Base-by-base conservation (phyloP, 345 rosid species). In the Orychophragmus violaceus region DNA sequence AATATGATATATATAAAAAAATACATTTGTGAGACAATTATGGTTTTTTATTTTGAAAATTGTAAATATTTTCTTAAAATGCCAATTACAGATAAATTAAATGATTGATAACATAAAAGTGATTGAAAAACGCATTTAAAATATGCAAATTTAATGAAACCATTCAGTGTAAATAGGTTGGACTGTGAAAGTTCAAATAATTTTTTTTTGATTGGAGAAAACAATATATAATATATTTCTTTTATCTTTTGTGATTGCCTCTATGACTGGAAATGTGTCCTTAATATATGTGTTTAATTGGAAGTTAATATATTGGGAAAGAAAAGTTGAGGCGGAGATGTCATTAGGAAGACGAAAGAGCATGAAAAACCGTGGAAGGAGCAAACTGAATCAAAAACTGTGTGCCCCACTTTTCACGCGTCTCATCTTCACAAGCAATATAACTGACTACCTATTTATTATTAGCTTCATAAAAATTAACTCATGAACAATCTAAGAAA, bases 311-410 rank as follows among this genome's bases (percentile, higher is more conserved):
- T 60, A 28, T 28, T 37, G 28, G 48, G 23, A 30, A 41, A 30
- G 23, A 12, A 53, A 52, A 62, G 74, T 62, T 53, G 63, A 70
- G 75, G 75, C 14, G 46, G 30, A 70, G 69, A 62, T 70, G 75
- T 70, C 74, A 52, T 61, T 14, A 41, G 62, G 55, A 50, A 60
- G 74, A 57, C 48, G 56, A 55, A 42, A 44, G 55, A n/a, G 45
- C 24, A 68, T 25, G 73, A 53, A 70, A 23, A 70, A 62, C 57
- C 69, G 75, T 70, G 69, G 56, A 53, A 70, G 69, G 69, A 70
- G 75, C 75, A 44, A 70, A 62, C 48, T 70, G n/a, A 39, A 39
- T 39, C 59, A 10, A 49, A 68, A 23, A 32, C 36, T 19, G n/a
- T 35, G 45, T 58, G 58, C 13, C 51, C 62, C 41, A 59, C 50